Evolutionary conservation across 352 stramenopile genomes (phyloP).

Genomic region (Phytophthora tubulina): DNA sequence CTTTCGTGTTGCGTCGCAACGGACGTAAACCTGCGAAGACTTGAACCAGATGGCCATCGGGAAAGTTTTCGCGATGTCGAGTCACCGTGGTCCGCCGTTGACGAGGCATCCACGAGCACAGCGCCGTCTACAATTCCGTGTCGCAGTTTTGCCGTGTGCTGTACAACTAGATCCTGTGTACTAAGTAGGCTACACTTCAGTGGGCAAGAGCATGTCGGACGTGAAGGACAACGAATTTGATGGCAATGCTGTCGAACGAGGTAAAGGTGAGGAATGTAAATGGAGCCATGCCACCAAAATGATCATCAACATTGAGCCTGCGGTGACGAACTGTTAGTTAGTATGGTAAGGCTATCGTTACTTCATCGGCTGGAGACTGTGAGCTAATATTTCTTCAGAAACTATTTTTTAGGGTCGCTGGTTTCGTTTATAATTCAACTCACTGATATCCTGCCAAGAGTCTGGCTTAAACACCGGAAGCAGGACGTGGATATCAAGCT

Average conservation of each 20-base stretch:
- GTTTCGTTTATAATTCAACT: no score
- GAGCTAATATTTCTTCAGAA: no score
- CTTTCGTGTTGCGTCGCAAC: not conserved
- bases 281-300: not conserved
- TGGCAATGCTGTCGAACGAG: not conserved
- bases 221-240: not conserved
- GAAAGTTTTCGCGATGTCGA: constrained; percentile 13
- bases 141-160: not conserved
- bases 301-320: not conserved
- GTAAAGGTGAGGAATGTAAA: not conserved
- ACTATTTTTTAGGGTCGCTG: no score
- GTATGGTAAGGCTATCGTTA: not conserved
- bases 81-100: constrained; percentile 8
- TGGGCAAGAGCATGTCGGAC: no score
- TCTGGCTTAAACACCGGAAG: no score
- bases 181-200: no score
- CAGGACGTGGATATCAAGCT: no score
- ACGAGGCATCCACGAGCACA: not conserved
- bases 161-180: no score
- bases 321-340: not conserved
- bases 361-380: no score
- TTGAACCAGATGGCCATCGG: constrained; percentile 18
- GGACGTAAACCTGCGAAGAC: constrained; percentile 2
- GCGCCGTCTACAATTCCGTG: not conserved
- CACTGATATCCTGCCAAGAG: no score